These are phyloP conservation scores for Trichoderma virens DNA, from an alignment of 495 filamentous ascomycete species.

Conservation along the genomic window DNA sequence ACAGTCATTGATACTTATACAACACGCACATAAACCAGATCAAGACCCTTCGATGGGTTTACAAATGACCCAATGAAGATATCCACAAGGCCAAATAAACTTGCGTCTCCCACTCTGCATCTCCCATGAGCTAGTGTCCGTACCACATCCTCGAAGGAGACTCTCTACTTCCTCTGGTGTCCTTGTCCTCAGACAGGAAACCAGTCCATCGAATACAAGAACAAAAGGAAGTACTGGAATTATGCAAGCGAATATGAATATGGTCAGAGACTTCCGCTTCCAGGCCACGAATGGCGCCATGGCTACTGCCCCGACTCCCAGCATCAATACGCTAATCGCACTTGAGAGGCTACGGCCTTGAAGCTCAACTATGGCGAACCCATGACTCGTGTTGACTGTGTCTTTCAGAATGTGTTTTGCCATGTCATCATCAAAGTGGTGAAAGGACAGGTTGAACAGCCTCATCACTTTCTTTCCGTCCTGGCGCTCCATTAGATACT, in stretches of 20 bases:
- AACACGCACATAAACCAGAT: background rate
- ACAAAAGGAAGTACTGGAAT: constrained; percentile 58
- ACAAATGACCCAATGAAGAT: constrained; percentile 44
- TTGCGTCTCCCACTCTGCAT: constrained; percentile 42
- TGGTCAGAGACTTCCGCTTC: constrained; percentile 44
- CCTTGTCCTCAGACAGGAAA: constrained; percentile 57
- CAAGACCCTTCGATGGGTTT: background rate
- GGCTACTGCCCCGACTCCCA: constrained; percentile 46
- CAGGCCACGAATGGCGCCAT: constrained; percentile 50
- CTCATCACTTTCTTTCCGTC: constrained; percentile 47
- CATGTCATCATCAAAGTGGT: constrained; percentile 62
- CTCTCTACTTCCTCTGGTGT: constrained; percentile 54
- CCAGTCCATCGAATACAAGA: constrained; percentile 57
- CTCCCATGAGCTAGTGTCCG: constrained; percentile 42
- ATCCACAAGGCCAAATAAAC: constrained; percentile 43
- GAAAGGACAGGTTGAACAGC: constrained; percentile 66
- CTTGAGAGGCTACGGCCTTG: constrained; percentile 50
- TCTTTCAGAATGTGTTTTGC: constrained; percentile 52
- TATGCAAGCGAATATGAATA: constrained; percentile 57
- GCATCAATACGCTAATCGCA: constrained; percentile 45
- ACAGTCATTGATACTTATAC: background rate
- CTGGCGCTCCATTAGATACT: constrained; percentile 30
- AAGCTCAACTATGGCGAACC: constrained; percentile 69
- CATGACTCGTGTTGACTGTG: constrained; percentile 54
- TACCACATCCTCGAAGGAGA: constrained; percentile 45